A percentile compares a stretch with the other conserved stretches of the same genome.
These are phyloP conservation scores for Oryza nivara DNA, from an alignment of 176 grass and related monocot species.

Conservation along the genomic window DNA sequence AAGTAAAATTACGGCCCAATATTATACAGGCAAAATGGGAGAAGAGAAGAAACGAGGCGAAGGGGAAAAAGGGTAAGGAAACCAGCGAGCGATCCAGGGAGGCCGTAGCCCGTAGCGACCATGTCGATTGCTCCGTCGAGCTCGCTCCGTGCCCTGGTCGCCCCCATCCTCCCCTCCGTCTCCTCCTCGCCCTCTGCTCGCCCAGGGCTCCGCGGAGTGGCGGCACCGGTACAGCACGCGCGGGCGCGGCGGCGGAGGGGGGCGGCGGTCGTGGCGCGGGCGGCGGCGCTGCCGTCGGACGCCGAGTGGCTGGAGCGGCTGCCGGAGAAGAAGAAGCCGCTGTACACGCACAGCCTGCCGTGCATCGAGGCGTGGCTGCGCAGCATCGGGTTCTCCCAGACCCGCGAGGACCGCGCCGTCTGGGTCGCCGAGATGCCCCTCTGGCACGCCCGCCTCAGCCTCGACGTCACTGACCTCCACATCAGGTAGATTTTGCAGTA, in stretches of 20 bases:
- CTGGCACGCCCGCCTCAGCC: constrained; percentile 89
- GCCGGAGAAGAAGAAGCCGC: constrained; percentile 87
- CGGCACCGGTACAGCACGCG: neutral
- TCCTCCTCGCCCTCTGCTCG: neutral
- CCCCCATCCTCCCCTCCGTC: neutral
- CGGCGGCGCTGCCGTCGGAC: constrained; percentile 47
- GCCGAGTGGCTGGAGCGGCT: constrained; percentile 80
- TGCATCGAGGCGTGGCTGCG: constrained; percentile 89
- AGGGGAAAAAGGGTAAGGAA: neutral
- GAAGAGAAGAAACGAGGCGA: neutral
- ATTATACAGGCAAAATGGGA: neutral
- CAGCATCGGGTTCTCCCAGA: constrained; percentile 73
- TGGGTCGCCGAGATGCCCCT: constrained; percentile 81
- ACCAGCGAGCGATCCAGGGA: neutral
- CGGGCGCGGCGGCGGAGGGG: neutral
- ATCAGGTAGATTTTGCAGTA: constrained; percentile 54
- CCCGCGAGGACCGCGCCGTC: constrained; percentile 65
- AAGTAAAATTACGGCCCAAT: constrained; percentile 21
- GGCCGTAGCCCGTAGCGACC: neutral
- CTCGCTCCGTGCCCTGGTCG: constrained; percentile 37
- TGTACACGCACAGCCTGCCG: constrained; percentile 90
- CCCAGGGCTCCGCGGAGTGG: neutral
- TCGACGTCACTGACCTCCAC: constrained; percentile 81
- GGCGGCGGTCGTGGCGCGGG: constrained; percentile 4
- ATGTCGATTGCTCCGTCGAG: constrained; percentile 44